Conservation (phyloP, 495 filamentous ascomycete genomes). For the Penicillium bovifimosum region DNA sequence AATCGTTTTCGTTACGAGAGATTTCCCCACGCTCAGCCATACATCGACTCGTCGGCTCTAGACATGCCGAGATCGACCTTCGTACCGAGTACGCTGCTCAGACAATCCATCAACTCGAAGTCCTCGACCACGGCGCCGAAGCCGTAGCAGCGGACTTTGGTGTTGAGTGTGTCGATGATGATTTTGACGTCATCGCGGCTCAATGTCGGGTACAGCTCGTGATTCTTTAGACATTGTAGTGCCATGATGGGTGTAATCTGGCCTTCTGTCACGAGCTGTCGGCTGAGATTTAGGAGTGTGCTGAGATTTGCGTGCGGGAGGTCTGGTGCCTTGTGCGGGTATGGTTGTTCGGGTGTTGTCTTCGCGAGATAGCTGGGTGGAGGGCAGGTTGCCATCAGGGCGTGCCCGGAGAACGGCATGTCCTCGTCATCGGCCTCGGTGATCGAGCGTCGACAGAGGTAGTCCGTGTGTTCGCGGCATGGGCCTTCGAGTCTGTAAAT, state of each 20-base stretch:
- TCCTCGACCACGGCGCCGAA: conserved; percentile 68
- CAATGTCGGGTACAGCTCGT: conserved; percentile 62
- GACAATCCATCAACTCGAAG: conserved; percentile 82
- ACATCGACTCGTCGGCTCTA: conserved; percentile 34
- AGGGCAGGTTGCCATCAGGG: conserved; percentile 84
- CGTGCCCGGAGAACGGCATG: conserved; percentile 65
- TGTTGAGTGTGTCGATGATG: conserved; percentile 65
- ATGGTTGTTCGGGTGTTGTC: conserved; percentile 36
- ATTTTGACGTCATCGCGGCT: conserved; percentile 63
- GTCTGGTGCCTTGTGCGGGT: conserved; percentile 40
- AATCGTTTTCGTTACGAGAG: conserved; percentile 4
- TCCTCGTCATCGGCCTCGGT: conserved; percentile 47
- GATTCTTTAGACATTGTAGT: conserved; percentile 71
- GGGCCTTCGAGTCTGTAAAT: conserved; percentile 76
- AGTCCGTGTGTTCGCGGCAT: conserved; percentile 91
- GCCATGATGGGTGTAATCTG: conserved; percentile 98
- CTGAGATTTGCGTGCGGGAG: conserved; percentile 67
- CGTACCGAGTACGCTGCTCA: conserved; percentile 64
- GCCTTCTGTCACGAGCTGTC: conserved; percentile 76
- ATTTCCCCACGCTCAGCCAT: conserved; percentile 22
- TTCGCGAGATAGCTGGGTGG: conserved; percentile 49
- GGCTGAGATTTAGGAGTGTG: conserved; percentile 78
- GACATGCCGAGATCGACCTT: conserved; percentile 48
- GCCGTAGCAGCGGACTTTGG: conserved; percentile 90
- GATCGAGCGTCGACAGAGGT: conserved; percentile 43